Evolutionary conservation across 2,329 filamentous ascomycete genomes (phyloP), one percentile per base, ranked within the genome.

Genomic region (Tolypocladium sp.): DNA sequence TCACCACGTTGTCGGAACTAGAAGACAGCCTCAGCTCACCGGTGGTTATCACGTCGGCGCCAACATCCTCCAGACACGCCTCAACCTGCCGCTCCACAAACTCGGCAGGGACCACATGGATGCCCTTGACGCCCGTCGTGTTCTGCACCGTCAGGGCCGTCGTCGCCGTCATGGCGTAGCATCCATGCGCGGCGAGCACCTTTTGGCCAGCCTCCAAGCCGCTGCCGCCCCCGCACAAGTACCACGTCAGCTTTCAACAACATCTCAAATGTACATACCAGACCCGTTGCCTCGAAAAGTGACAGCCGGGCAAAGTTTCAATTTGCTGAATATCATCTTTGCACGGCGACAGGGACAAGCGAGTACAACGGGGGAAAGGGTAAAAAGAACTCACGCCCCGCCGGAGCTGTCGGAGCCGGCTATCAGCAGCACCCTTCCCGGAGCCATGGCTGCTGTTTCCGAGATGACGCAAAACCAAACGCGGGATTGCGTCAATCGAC

Each of bases 61-160:
- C 89, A 61, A 97, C 84, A 75, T 97, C 94, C 52, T 86, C 86
- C 55, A 96, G 79, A 40, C 89, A 91, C 30, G 90, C 88, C 74
- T 93, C 87, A 61, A 97, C 92, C 74, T 96, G 91, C 77, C 90
- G 90, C 64, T 80, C 80, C 30, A 97, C 85, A 72, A 97, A 97
- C 5, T 81, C 79, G 0, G 90, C 79, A 0, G 93, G 93, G 9
- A 90, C 84, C 59, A 88, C 77, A 69, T 96, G 91, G 57, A 97
- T 91, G 63, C 82, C 91, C 62, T 85, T 80, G 17, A 97, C 92
- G 5, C 91, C 91, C 57, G 83, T 80, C 0, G 94, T 99, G 74
- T 97, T 96, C 70, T 97, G 94, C 20, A 91, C 92, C n/a, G 94
- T 99, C 69, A 99, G 78, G 25, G 93, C 93, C 17, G 93, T 95